Conservation (phyloP, 768 basidiomycete species). For the Roridomyces roridus region DNA sequence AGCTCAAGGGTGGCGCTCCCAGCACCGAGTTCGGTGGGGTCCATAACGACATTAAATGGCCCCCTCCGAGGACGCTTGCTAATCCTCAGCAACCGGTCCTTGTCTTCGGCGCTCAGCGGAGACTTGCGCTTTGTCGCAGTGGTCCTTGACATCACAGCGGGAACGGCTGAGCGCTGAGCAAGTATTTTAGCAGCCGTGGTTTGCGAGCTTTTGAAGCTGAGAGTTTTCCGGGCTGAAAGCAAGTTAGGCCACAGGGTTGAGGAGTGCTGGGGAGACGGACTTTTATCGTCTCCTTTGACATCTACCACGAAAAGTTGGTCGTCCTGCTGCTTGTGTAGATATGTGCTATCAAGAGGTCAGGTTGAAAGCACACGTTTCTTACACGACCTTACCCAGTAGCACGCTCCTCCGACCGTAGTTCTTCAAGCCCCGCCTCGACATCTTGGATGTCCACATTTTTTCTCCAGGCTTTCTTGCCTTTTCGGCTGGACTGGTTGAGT, state of each 20-base stretch:
- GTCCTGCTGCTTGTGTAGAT: slow-evolving; percentile 71
- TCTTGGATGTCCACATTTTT: slow-evolving; percentile 89
- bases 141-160: slow-evolving; percentile 76
- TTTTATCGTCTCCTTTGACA: slow-evolving; percentile 74
- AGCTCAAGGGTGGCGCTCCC: slow-evolving; percentile 71
- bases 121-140: slow-evolving; percentile 49
- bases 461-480: slow-evolving; percentile 93
- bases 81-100: slow-evolving; percentile 77
- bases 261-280: slow-evolving; percentile 51
- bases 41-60: slow-evolving; percentile 73
- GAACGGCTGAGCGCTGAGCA: slow-evolving; percentile 84
- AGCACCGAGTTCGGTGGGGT: slow-evolving; percentile 68
- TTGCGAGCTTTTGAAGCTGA: slow-evolving; percentile 57
- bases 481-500: slow-evolving; percentile 74
- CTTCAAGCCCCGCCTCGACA: slow-evolving; percentile 79
- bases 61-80: slow-evolving; percentile 74
- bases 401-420: slow-evolving; percentile 80
- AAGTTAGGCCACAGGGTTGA: neutral
- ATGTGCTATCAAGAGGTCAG: slow-evolving; percentile 46
- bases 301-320: slow-evolving; percentile 84
- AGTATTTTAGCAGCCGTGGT: slow-evolving; percentile 82
- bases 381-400: slow-evolving; percentile 67
- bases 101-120: slow-evolving; percentile 66
- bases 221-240: slow-evolving; percentile 59
- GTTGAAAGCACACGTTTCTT: neutral